Evolutionary conservation across 1,139 yeast species (phyloP).

Genomic region (Arxiozyma slooffiae): DNA sequence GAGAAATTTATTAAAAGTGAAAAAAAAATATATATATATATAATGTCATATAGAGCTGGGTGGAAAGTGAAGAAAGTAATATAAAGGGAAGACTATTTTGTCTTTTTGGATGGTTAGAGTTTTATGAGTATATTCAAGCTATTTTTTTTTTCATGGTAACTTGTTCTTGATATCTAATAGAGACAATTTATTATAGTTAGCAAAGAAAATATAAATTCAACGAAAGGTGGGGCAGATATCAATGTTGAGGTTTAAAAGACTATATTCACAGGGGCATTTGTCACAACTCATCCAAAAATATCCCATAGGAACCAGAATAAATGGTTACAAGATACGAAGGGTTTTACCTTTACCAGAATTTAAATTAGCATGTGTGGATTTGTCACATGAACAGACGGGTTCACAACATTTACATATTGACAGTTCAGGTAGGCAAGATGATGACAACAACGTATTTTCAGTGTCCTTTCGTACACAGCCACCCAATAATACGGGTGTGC

Average conservation of each 20-base stretch:
- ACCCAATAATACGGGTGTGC: conserved; percentile 87
- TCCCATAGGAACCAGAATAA: conserved; percentile 51
- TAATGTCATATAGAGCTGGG: too few relatives aligned
- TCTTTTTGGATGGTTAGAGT: too few relatives aligned
- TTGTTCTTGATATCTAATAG: neutral
- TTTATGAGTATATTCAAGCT: neutral
- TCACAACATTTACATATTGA: conserved; percentile 80
- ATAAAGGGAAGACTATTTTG: too few relatives aligned
- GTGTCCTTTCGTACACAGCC: conserved; percentile 91
- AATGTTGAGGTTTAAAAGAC: conserved; percentile 1
- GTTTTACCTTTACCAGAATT: conserved; percentile 72
- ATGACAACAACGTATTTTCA: conserved; percentile 79
- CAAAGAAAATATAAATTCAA: too few relatives aligned
- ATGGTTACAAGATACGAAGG: conserved; percentile 56
- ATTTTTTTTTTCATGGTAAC: too few relatives aligned
- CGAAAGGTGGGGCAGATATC: too few relatives aligned
- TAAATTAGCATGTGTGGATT: conserved; percentile 65
- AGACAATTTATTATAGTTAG: too few relatives aligned
- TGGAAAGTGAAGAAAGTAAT: too few relatives aligned
- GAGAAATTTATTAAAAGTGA: too few relatives aligned
- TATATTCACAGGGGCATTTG: conserved; percentile 10
- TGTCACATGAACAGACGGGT: conserved; percentile 60
- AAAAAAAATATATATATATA: too few relatives aligned
- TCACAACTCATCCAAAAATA: conserved; percentile 28
- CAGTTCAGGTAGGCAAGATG: conserved; percentile 44